Conservation (phyloP, 768 basidiomycete genomes). For the Russula foetens region DNA sequence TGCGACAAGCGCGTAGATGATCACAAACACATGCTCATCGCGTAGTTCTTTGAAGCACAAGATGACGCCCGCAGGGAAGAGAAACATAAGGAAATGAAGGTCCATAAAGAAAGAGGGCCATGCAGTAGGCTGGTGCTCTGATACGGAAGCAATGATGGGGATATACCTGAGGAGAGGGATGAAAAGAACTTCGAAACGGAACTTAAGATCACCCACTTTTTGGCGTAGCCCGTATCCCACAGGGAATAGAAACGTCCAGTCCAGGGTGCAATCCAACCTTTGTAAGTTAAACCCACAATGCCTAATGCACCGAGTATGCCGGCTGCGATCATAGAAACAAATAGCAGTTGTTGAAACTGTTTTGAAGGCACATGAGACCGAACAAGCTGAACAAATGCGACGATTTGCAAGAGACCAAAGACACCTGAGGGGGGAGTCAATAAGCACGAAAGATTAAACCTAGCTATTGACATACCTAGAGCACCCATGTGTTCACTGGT, state of each 20-base stretch:
- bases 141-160: slow-evolving; percentile 97
- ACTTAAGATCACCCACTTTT: slow-evolving; percentile 53
- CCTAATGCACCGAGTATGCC: slow-evolving; percentile 66
- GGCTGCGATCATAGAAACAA: slow-evolving; percentile 54
- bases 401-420: slow-evolving; percentile 92
- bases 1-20: slow-evolving; percentile 92
- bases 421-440: slow-evolving; percentile 49
- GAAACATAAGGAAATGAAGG: slow-evolving; percentile 92
- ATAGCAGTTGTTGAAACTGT: slow-evolving; percentile 82
- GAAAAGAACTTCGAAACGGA: background rate
- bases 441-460: background rate
- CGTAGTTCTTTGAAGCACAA: slow-evolving; percentile 90
- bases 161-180: slow-evolving; percentile 52
- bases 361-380: slow-evolving; percentile 83
- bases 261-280: slow-evolving; percentile 97
- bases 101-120: slow-evolving; percentile 99
- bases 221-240: slow-evolving; percentile 99
- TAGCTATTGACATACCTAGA: slow-evolving; percentile 50
- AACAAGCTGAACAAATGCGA: slow-evolving; percentile 87
- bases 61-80: slow-evolving; percentile 94
- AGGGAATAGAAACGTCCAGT: slow-evolving; percentile 99
- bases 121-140: slow-evolving; percentile 98
- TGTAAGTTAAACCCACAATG: slow-evolving; percentile 78
- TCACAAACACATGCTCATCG: slow-evolving; percentile 97
- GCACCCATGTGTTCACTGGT: slow-evolving; percentile 99